Evolutionary conservation across 2,329 filamentous ascomycete genomes (phyloP).

Genomic region (Verticillium albo-atrum): DNA sequence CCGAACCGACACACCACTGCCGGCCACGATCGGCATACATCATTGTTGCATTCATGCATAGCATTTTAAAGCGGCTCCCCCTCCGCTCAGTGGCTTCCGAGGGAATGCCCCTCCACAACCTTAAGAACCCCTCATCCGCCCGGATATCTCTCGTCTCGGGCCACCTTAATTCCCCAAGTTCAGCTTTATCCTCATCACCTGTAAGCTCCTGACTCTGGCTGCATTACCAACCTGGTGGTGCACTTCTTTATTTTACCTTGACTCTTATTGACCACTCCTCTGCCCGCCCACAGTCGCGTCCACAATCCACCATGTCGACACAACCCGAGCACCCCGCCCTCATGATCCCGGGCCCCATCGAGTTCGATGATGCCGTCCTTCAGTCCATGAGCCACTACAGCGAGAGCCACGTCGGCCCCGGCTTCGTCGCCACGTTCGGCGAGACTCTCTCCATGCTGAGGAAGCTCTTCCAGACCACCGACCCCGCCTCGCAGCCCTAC

Average conservation of each 20-base stretch:
- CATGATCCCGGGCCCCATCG: slow-evolving; percentile 95
- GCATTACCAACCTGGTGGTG: too few species aligned
- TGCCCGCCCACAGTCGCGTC: slow-evolving; percentile 1
- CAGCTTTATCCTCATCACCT: background rate
- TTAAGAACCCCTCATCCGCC: slow-evolving; percentile 14
- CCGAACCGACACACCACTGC: background rate
- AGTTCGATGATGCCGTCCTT: slow-evolving; percentile 96
- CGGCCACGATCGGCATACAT: slow-evolving; percentile 1
- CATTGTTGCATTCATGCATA: slow-evolving; percentile 8
- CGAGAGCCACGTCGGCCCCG: slow-evolving; percentile 88
- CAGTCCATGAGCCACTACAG: slow-evolving; percentile 95
- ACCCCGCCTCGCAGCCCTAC: slow-evolving; percentile 81
- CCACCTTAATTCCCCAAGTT: slow-evolving; percentile 5
- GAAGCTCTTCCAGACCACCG: slow-evolving; percentile 88
- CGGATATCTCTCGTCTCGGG: slow-evolving; percentile 14
- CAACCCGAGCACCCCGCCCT: slow-evolving; percentile 65
- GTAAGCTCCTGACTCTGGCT: slow-evolving; percentile 6
- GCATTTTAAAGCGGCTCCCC: slow-evolving; percentile 11
- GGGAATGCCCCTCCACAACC: slow-evolving; percentile 15
- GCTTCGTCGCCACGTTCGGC: slow-evolving; percentile 86
- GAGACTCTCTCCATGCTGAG: slow-evolving; percentile 84
- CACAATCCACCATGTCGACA: slow-evolving; percentile 48
- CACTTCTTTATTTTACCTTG: too few species aligned
- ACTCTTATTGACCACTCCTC: background rate
- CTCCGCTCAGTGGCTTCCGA: slow-evolving; percentile 12